phyloP scores from a whole-genome alignment of 768 basidiomycete genomes.

The Lepiota subincarnata region DNA sequence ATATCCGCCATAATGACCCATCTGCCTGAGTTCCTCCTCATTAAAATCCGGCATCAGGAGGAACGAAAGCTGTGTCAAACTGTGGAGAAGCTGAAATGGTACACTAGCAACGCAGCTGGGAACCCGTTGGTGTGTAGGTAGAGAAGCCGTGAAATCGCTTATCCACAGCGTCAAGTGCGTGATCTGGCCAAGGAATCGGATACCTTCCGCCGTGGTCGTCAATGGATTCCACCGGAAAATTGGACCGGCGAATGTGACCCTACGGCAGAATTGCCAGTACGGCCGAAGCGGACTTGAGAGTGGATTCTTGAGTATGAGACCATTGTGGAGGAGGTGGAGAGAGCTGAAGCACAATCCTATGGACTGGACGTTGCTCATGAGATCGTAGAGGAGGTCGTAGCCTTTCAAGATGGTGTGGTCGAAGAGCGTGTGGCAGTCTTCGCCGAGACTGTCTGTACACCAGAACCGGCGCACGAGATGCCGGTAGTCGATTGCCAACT shows the following conservation, averaged over 20 bases:
- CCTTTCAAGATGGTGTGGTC: constrained; percentile 10
- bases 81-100: constrained; percentile 28
- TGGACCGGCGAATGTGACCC: constrained; percentile 28
- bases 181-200: constrained; percentile 30
- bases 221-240: constrained; percentile 29
- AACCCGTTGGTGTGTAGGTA: constrained; percentile 11
- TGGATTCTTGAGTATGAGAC: constrained; percentile 16
- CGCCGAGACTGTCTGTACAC: constrained; percentile 27
- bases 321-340: constrained; percentile 32
- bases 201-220: constrained; percentile 25
- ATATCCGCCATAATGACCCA: constrained; percentile 5
- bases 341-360: constrained; percentile 29
- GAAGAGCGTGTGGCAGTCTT: constrained; percentile 16
- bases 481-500: constrained; percentile 28
- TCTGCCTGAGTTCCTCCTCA: background rate
- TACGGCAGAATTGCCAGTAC: constrained; percentile 23
- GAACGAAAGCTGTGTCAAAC: constrained; percentile 31
- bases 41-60: constrained; percentile 16
- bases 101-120: constrained; percentile 23
- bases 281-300: background rate
- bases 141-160: constrained; percentile 4
- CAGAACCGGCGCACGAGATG: constrained; percentile 30
- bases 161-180: constrained; percentile 34
- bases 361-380: constrained; percentile 25
- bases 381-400: constrained; percentile 21